These are phyloP conservation scores for Jackrogersella minutella DNA, from an alignment of 495 filamentous ascomycete genomes.

Conservation along the genomic window DNA sequence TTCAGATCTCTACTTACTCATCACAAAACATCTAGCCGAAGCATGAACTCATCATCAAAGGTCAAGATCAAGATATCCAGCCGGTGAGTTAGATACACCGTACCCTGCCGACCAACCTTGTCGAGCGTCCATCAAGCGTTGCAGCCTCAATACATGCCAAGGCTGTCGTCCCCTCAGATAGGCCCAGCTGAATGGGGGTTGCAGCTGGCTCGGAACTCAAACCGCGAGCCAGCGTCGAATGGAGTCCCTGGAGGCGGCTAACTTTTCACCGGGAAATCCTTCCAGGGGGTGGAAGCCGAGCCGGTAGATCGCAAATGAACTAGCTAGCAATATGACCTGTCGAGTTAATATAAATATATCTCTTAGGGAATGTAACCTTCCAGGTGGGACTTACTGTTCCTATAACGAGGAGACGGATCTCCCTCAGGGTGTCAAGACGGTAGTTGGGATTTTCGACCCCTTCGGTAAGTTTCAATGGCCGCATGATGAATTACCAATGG, in stretches of 20 bases:
- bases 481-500: background rate
- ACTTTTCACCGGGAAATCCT: background rate
- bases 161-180: background rate
- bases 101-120: background rate
- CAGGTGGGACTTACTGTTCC: background rate
- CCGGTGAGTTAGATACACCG: background rate
- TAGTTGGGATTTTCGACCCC: background rate
- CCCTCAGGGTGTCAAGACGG: background rate
- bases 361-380: background rate
- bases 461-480: background rate
- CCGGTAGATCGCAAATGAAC: background rate
- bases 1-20: background rate
- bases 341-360: constrained; percentile 1
- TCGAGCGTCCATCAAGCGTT: background rate
- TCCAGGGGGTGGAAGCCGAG: background rate
- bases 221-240: background rate
- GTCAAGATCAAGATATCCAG: background rate
- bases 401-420: background rate
- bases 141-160: constrained; percentile 1
- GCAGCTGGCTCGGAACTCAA: background rate
- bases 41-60: background rate
- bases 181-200: background rate
- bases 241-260: background rate
- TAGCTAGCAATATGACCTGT: background rate
- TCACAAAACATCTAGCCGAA: background rate